A percentile compares a stretch with the other conserved stretches of the same genome.
Conservation (phyloP, 176 grass and related monocot genomes). For the Oryza glumipatula region DNA sequence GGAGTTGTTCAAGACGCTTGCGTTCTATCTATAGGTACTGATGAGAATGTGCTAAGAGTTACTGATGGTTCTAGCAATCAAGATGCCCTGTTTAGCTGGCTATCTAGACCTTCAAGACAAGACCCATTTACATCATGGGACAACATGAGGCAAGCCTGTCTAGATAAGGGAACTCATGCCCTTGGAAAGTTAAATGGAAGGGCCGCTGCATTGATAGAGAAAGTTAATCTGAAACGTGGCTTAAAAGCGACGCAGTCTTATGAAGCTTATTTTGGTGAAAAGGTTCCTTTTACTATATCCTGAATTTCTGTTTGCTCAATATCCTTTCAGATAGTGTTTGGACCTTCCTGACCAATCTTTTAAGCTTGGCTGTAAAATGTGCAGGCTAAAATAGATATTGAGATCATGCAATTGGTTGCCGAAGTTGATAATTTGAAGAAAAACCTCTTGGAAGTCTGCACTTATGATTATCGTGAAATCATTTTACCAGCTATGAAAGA, state of each 20-base stretch:
- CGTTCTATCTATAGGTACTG: neutral
- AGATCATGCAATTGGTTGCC: conserved; percentile 17
- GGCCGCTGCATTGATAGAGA: neutral
- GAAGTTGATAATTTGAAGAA: conserved; percentile 29
- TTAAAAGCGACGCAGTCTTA: neutral
- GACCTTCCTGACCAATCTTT: neutral
- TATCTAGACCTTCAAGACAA: neutral
- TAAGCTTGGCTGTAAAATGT: neutral
- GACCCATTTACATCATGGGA: neutral
- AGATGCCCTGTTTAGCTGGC: conserved; percentile 16
- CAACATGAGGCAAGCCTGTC: conserved; percentile 16
- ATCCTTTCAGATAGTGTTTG: neutral
- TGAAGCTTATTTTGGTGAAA: neutral
- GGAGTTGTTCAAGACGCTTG: neutral
- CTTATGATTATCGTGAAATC: conserved; percentile 15
- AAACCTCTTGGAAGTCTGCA: conserved; percentile 15
- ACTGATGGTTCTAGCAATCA: neutral
- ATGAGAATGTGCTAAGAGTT: neutral
- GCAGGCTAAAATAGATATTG: conserved; percentile 16
- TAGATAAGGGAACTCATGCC: neutral
- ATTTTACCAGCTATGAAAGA: conserved; percentile 32
- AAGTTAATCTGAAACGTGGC: neutral
- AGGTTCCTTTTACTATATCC: neutral
- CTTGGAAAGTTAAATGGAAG: neutral
- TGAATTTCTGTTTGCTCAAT: neutral